phyloP scores from a whole-genome alignment of 2,329 filamentous ascomycete genomes.

The Clarireedia hainanense region DNA sequence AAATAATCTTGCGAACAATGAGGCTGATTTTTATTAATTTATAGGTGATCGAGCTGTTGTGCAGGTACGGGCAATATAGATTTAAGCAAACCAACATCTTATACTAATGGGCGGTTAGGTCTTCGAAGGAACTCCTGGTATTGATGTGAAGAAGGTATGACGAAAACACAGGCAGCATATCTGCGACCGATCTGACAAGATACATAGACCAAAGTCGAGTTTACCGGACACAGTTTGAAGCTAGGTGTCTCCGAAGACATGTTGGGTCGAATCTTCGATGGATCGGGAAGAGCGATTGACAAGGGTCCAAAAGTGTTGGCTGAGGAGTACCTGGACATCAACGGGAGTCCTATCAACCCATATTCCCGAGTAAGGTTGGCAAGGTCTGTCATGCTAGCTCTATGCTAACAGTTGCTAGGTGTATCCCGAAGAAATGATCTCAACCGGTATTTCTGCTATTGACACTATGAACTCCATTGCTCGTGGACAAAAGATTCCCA shows the following conservation, averaged over 20 bases:
- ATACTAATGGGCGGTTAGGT: constrained; percentile 50
- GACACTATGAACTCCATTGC: constrained; percentile 98
- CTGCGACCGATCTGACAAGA: constrained; percentile 10
- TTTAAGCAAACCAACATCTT: neutral
- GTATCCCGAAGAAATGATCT: constrained; percentile 99
- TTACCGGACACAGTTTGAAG: constrained; percentile 94
- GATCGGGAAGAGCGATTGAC: constrained; percentile 94
- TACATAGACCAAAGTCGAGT: constrained; percentile 84
- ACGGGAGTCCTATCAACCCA: constrained; percentile 97
- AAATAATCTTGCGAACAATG: constrained; percentile 2
- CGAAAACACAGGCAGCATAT: neutral
- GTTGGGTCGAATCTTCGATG: constrained; percentile 97
- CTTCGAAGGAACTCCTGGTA: constrained; percentile 93
- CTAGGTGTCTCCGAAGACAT: constrained; percentile 99
- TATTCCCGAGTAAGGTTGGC: constrained; percentile 73
- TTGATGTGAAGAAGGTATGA: constrained; percentile 93
- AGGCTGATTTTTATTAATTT: constrained; percentile 13
- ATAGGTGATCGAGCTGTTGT: constrained; percentile 88
- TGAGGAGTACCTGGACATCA: constrained; percentile 98
- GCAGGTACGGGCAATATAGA: constrained; percentile 53
- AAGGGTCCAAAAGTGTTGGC: constrained; percentile 97
- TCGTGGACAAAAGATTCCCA: constrained; percentile 98
- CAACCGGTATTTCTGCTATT: constrained; percentile 97
- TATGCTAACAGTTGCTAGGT: constrained; percentile 46
- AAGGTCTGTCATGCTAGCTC: neutral